Conservation (phyloP, 805 yeast species). For the Cyberlindnera galapagoensis region DNA sequence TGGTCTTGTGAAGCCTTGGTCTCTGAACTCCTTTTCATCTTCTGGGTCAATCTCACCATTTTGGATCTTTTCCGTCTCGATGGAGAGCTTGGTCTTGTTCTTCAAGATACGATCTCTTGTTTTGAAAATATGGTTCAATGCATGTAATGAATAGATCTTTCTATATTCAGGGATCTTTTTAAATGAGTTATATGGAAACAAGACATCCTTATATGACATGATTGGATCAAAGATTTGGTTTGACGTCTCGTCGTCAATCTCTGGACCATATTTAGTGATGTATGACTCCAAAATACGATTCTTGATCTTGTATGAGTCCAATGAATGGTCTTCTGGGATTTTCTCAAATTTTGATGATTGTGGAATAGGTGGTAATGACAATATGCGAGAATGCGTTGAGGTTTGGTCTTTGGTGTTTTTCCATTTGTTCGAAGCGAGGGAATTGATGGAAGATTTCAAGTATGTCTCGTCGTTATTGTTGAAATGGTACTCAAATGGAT, state of each 20-base stretch:
- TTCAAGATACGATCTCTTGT: constrained; percentile 81
- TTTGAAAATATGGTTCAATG: constrained; percentile 75
- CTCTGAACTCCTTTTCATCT: constrained; percentile 61
- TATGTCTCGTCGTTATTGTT: constrained; percentile 35
- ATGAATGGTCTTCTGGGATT: constrained; percentile 16
- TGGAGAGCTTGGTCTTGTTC: constrained; percentile 54
- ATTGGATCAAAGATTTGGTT: constrained; percentile 52
- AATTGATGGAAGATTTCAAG: constrained; percentile 32
- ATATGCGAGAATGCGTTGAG: constrained; percentile 15
- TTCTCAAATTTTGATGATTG: constrained; percentile 15
- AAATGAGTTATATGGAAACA: constrained; percentile 48
- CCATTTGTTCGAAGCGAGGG: constrained; percentile 24
- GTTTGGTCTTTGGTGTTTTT: constrained; percentile 18
- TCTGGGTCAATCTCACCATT: constrained; percentile 29
- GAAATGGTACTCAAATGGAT: constrained; percentile 78
- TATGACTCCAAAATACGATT: constrained; percentile 32
- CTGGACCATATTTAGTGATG: constrained; percentile 12
- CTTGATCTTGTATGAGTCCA: constrained; percentile 38
- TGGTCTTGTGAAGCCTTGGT: constrained; percentile 95
- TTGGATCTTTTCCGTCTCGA: constrained; percentile 34
- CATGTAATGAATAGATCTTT: constrained; percentile 62
- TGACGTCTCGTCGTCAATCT: constrained; percentile 39
- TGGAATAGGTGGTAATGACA: constrained; percentile 23
- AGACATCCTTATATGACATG: constrained; percentile 66
- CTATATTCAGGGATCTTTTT: constrained; percentile 49